Evolutionary conservation across 306 rosid species (phyloP).

Genomic region (peach (Prunus persica)): Prunus_persica_NCBIv2 NC_034016.1:19388001-19388500

Average conservation of each 20-base stretch:
- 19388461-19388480: neutral
- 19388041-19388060: neutral
- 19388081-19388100: neutral
- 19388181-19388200: neutral
- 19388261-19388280: slow-evolving; percentile 39
- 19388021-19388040: neutral
- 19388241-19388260: slow-evolving; percentile 25
- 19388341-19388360: neutral
- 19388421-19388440: neutral
- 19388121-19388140: neutral
- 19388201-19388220: neutral
- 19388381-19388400: neutral
- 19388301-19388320: slow-evolving; percentile 31
- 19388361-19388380: slow-evolving; percentile 15
- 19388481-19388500: neutral
- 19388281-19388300: slow-evolving; percentile 26
- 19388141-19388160: neutral
- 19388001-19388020: too few species aligned
- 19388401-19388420: neutral
- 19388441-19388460: slow-evolving; percentile 1
- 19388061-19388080: neutral
- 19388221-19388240: neutral
- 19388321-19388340: slow-evolving; percentile 12
- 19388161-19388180: neutral
- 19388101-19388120: neutral